phyloP scores from a whole-genome alignment of 495 filamentous ascomycete genomes.

The Neurospora sp. region DNA sequence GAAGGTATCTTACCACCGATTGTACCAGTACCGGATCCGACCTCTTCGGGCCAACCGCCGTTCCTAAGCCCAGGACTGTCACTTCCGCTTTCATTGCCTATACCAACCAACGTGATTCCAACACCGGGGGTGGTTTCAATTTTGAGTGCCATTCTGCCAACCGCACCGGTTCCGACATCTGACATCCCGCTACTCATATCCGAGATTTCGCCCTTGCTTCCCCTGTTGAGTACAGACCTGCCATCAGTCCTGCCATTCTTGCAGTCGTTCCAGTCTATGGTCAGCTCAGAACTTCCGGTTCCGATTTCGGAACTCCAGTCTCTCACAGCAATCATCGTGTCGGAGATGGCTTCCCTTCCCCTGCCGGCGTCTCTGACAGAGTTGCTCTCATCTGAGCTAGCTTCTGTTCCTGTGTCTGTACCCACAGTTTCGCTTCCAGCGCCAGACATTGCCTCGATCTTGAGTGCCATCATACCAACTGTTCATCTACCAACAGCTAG shows the following conservation, averaged over 20 bases:
- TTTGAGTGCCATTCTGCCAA: slow-evolving; percentile 2
- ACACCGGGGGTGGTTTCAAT: background rate
- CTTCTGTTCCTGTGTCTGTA: background rate
- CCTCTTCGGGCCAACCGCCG: background rate
- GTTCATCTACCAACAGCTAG: background rate
- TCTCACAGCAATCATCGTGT: slow-evolving; percentile 1
- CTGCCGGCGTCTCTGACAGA: background rate
- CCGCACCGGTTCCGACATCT: background rate
- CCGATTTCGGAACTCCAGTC: background rate
- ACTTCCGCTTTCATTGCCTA: slow-evolving; percentile 2
- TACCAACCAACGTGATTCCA: background rate
- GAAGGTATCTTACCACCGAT: background rate
- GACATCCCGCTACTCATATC: slow-evolving; percentile 4
- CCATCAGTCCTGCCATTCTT: slow-evolving; percentile 3
- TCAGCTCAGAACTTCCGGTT: slow-evolving; percentile 3
- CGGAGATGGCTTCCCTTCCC: slow-evolving; percentile 4
- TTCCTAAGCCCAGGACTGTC: slow-evolving; percentile 2
- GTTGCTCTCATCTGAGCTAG: background rate
- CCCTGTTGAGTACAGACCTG: background rate
- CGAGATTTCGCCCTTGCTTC: slow-evolving; percentile 4
- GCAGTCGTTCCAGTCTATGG: slow-evolving; percentile 6
- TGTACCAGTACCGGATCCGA: background rate
- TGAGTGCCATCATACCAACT: background rate
- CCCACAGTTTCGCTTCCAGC: background rate
- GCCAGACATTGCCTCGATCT: background rate